These are phyloP conservation scores for Trichoderma atrobrunneum DNA, from an alignment of 2,329 filamentous ascomycete genomes.

Conservation along the genomic window DNA sequence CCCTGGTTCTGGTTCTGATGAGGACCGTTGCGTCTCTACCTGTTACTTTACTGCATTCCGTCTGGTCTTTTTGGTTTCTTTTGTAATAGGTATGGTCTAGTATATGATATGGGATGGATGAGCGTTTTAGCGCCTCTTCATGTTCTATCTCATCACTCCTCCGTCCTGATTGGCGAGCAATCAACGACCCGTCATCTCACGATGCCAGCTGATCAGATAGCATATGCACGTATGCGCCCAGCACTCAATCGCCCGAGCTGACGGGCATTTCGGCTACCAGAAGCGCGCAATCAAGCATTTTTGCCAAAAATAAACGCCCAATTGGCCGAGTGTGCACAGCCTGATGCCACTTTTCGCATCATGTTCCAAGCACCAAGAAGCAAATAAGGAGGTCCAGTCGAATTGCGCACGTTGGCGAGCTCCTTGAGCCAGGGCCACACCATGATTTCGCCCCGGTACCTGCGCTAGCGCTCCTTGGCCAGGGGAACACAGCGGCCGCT, in stretches of 20 bases:
- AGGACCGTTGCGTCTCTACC: background rate
- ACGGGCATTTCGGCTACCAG: background rate
- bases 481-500: background rate
- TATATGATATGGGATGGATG: background rate
- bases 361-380: background rate
- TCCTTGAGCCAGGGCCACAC: background rate
- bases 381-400: background rate
- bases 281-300: background rate
- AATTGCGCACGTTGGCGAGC: constrained; percentile 7
- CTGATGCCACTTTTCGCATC: background rate
- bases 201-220: background rate
- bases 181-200: background rate
- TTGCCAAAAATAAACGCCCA: background rate
- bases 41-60: background rate
- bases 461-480: constrained; percentile 12
- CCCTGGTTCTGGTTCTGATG: background rate
- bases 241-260: background rate
- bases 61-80: background rate
- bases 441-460: constrained; percentile 3
- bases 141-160: background rate
- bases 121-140: background rate
- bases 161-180: background rate
- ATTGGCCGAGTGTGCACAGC: background rate
- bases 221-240: background rate
- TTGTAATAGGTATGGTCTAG: background rate